Evolutionary conservation across 306 rosid species (phyloP).

Genomic region (Vigna hirtella): DNA sequence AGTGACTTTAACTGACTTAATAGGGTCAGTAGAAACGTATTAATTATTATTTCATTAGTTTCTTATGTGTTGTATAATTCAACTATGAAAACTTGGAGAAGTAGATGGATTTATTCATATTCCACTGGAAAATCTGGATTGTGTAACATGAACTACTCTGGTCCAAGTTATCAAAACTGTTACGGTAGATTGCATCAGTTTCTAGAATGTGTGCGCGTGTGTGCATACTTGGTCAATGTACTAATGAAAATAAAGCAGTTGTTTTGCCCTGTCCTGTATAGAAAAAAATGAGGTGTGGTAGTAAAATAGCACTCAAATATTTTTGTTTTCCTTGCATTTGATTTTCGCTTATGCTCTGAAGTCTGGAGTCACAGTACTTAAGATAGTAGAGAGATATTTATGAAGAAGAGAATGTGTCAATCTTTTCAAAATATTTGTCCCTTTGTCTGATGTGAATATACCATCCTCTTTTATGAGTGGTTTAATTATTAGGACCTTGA

Average conservation of each 20-base stretch:
- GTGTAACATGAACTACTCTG: constrained; percentile 6
- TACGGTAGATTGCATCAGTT: constrained; percentile 23
- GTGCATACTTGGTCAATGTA: constrained; percentile 4
- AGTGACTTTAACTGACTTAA: constrained; percentile 23
- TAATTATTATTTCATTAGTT: constrained; percentile 35
- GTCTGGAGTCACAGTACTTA: constrained; percentile 12
- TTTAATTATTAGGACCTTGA: constrained; percentile 10
- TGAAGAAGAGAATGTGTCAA: background rate
- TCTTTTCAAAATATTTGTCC: constrained; percentile 32
- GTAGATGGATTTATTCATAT: constrained; percentile 26
- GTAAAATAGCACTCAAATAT: constrained; percentile 5
- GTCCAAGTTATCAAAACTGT: constrained; percentile 12
- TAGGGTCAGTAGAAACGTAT: constrained; percentile 19
- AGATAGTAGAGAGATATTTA: constrained; percentile 20
- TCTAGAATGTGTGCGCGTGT: background rate
- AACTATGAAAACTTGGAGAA: constrained; percentile 11
- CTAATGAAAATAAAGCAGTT: background rate
- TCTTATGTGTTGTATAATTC: background rate
- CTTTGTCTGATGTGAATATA: constrained; percentile 18
- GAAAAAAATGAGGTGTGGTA: background rate
- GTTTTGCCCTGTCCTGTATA: background rate
- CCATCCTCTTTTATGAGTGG: constrained; percentile 21
- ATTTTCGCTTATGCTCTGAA: constrained; percentile 32
- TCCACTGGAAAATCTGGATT: background rate
- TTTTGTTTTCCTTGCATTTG: constrained; percentile 26